phyloP scores from a whole-genome alignment of 345 rosid genomes.

The Syzygium jambos region DNA sequence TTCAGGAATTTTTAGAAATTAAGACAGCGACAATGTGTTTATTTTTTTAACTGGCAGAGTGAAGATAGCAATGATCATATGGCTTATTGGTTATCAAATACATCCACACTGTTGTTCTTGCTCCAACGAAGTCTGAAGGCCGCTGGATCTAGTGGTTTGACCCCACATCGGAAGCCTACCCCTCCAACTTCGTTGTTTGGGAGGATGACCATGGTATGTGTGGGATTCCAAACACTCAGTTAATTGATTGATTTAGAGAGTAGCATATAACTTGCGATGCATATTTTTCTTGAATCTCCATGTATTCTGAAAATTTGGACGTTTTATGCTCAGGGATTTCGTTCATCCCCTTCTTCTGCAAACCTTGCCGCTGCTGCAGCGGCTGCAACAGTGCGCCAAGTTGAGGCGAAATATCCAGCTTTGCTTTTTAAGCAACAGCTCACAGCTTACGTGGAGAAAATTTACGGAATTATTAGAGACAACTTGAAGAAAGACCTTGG shows the following conservation, averaged over 20 bases:
- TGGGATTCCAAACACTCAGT: background rate
- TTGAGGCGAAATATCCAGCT: slow-evolving; percentile 97
- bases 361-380: slow-evolving; percentile 73
- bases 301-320: background rate
- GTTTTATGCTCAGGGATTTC: slow-evolving; percentile 59
- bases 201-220: slow-evolving; percentile 85
- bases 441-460: slow-evolving; percentile 96
- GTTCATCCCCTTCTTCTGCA: slow-evolving; percentile 82
- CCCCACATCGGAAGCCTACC: slow-evolving; percentile 60
- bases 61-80: slow-evolving; percentile 90
- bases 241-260: background rate
- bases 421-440: slow-evolving; percentile 97
- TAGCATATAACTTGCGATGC: background rate
- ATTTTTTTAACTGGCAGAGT: slow-evolving; percentile 31
- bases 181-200: slow-evolving; percentile 90
- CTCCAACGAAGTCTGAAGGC: slow-evolving; percentile 77
- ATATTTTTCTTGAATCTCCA: background rate
- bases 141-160: slow-evolving; percentile 53
- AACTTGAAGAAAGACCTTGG: slow-evolving; percentile 89
- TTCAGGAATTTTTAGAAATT: background rate
- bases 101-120: slow-evolving; percentile 79
- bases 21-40: background rate
- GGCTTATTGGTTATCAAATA: slow-evolving; percentile 97
- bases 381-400: slow-evolving; percentile 69
- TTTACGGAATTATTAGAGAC: slow-evolving; percentile 93